Conservation (phyloP, 352 stramenopile species). For the Globisporangium spinosum region DNA sequence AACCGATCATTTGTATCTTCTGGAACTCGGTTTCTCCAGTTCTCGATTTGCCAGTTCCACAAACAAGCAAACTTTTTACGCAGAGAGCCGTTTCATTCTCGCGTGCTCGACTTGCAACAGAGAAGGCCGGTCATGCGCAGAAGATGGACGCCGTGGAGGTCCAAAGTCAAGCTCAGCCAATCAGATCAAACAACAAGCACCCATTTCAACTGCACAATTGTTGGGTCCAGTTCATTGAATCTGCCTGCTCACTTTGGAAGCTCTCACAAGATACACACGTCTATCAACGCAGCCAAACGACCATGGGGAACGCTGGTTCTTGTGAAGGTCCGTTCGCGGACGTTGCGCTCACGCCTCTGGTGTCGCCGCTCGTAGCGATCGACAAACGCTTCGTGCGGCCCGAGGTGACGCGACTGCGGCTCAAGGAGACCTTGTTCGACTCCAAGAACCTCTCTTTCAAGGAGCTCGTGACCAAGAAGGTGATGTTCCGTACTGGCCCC, state of each 20-base stretch:
- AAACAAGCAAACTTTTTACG: too few relatives aligned
- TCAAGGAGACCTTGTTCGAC: constrained; percentile 1
- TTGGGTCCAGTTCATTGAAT: background rate
- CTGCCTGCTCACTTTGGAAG: background rate
- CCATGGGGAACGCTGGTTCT: background rate
- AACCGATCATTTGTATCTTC: too few relatives aligned
- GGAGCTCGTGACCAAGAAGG: background rate
- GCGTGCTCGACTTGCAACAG: background rate
- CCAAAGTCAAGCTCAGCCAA: background rate
- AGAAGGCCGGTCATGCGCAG: too few relatives aligned
- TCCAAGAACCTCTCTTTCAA: constrained; percentile 14
- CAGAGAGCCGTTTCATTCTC: background rate
- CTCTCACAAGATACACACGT: background rate
- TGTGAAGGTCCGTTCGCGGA: background rate
- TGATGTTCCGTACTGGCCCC: constrained; percentile 1
- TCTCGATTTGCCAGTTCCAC: too few relatives aligned
- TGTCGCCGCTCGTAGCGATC: background rate
- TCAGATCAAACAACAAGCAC: background rate
- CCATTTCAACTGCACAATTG: background rate
- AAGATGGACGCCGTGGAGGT: background rate
- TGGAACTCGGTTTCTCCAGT: too few relatives aligned
- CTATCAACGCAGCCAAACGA: too few relatives aligned
- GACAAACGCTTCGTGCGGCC: background rate
- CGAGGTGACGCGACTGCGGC: too few relatives aligned
- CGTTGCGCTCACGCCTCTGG: background rate